These are phyloP conservation scores for Atkinsonella hypoxylon DNA, from an alignment of 2,329 filamentous ascomycete genomes.

Conservation along the genomic window DNA sequence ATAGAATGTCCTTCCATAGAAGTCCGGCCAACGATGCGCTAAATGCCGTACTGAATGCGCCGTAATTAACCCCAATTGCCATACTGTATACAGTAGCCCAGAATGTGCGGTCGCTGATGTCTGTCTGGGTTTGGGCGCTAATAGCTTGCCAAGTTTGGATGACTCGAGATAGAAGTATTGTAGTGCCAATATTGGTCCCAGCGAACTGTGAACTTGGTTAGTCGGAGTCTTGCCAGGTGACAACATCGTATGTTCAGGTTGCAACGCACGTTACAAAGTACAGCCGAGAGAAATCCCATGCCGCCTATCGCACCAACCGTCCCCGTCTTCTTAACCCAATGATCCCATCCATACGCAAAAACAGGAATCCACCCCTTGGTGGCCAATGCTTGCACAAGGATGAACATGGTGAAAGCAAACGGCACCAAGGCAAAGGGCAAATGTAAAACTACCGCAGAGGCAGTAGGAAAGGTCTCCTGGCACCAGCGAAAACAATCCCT, in stretches of 20 bases:
- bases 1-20: conserved; percentile 60
- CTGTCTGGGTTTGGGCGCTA: conserved; percentile 29
- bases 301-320: conserved; percentile 57
- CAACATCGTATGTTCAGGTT: neutral
- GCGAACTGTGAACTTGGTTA: conserved; percentile 42
- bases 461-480: conserved; percentile 60
- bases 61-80: conserved; percentile 64
- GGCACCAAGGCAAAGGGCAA: conserved; percentile 57
- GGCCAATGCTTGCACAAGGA: conserved; percentile 59
- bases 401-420: conserved; percentile 63
- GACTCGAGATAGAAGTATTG: conserved; percentile 59
- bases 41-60: conserved; percentile 61
- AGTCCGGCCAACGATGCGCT: conserved; percentile 61
- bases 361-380: conserved; percentile 65
- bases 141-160: conserved; percentile 58
- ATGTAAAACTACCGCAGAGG: conserved; percentile 50
- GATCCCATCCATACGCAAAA: conserved; percentile 62
- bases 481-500: conserved; percentile 40
- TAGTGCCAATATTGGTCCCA: conserved; percentile 66
- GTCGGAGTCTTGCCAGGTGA: neutral
- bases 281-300: conserved; percentile 60
- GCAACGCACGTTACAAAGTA: conserved; percentile 57
- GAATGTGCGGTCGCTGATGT: conserved; percentile 53
- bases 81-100: conserved; percentile 66
- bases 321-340: conserved; percentile 59